phyloP scores from a whole-genome alignment of 148 eudicot species.

The Heliosperma pusillum region DNA sequence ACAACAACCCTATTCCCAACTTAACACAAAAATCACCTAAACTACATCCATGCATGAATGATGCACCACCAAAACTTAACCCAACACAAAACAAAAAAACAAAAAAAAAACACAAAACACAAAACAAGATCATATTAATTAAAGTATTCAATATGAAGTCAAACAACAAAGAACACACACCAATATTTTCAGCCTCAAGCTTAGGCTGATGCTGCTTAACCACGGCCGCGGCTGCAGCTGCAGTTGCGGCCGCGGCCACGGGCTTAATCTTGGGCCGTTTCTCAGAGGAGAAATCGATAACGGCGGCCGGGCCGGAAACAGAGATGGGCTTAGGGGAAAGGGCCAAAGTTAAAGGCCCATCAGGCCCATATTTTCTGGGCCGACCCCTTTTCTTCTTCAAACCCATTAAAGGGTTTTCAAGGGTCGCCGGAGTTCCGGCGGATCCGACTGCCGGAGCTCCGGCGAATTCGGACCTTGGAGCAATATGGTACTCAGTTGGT shows the following conservation, averaged over 20 bases:
- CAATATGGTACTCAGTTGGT: constrained; percentile 74
- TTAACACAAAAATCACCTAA: neutral
- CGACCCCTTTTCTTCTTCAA: constrained; percentile 86
- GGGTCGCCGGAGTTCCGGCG: neutral
- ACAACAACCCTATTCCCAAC: neutral
- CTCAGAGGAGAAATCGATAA: constrained; percentile 77
- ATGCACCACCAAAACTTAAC: too few species aligned
- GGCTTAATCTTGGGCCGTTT: constrained; percentile 47
- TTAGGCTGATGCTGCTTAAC: constrained; percentile 30
- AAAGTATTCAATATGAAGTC: neutral
- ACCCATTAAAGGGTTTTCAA: neutral
- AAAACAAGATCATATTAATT: neutral
- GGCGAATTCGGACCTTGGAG: constrained; percentile 47
- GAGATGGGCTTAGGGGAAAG: constrained; percentile 81
- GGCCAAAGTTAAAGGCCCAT: constrained; percentile 51
- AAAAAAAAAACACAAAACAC: neutral
- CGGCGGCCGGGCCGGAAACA: constrained; percentile 41
- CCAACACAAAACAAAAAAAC: too few species aligned
- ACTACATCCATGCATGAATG: too few species aligned
- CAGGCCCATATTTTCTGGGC: constrained; percentile 88
- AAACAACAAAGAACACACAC: constrained; percentile 24
- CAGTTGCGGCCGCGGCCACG: neutral
- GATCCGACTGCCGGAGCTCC: neutral
- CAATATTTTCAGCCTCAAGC: constrained; percentile 49
- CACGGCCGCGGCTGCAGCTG: neutral